Evolutionary conservation across 2,329 filamentous ascomycete genomes (phyloP).

Genomic region (Bipolaris sorokiniana): DNA sequence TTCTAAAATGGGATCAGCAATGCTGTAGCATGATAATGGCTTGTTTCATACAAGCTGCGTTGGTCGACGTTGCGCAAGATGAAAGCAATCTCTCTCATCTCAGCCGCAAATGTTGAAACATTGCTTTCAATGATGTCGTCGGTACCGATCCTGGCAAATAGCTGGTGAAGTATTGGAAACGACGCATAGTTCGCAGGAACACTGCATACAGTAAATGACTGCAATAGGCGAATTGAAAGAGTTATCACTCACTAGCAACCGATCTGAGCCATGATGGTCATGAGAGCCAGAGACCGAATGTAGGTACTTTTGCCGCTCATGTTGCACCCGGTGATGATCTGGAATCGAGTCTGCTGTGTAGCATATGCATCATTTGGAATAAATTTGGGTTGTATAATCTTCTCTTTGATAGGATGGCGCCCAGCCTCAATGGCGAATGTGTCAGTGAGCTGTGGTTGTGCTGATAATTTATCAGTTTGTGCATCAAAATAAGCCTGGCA

Average conservation of each 20-base stretch:
- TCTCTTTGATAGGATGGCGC: slow-evolving; percentile 80
- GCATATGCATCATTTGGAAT: slow-evolving; percentile 92
- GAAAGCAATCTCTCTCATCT: slow-evolving; percentile 96
- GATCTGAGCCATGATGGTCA: slow-evolving; percentile 92
- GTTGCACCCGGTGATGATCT: slow-evolving; percentile 94
- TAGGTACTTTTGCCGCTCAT: slow-evolving; percentile 98
- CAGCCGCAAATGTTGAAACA: slow-evolving; percentile 88
- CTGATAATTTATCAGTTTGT: slow-evolving; percentile 33
- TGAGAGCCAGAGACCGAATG: slow-evolving; percentile 81
- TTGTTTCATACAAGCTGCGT: slow-evolving; percentile 63
- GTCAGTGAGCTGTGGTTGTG: slow-evolving; percentile 70
- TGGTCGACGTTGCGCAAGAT: slow-evolving; percentile 83
- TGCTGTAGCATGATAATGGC: not conserved
- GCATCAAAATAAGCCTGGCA: not conserved
- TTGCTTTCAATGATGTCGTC: slow-evolving; percentile 90
- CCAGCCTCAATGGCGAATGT: slow-evolving; percentile 75
- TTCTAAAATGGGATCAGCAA: slow-evolving; percentile 37
- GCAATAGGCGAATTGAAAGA: not conserved
- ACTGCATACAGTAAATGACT: slow-evolving; percentile 26
- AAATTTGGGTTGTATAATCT: slow-evolving; percentile 70
- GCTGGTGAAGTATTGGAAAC: slow-evolving; percentile 77
- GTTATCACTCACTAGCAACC: slow-evolving; percentile 68
- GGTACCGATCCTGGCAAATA: slow-evolving; percentile 87
- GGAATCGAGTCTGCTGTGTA: slow-evolving; percentile 79
- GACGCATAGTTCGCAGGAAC: slow-evolving; percentile 85